Percentiles rank a stretch among this genome's conserved stretches.
Conservation (phyloP, 768 basidiomycete species). For the Bullera alba region DNA sequence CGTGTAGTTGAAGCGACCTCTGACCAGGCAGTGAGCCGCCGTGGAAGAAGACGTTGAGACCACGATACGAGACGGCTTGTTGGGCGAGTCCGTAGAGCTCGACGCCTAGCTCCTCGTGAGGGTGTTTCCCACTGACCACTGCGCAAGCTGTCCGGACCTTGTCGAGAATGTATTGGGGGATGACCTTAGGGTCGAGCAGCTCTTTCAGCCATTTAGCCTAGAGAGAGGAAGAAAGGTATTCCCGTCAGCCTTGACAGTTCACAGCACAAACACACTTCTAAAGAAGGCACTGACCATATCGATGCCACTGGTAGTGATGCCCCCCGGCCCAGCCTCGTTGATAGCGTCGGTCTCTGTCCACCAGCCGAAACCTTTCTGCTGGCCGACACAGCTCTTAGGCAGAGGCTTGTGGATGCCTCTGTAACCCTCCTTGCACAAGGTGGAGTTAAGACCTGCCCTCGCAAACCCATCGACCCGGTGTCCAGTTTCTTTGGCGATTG, state of each 20-base stretch:
- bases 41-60: constrained; percentile 21
- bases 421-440: constrained; percentile 5
- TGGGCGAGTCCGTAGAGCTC: constrained; percentile 35
- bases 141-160: constrained; percentile 3
- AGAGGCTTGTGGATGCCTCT: not conserved
- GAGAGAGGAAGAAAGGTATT: too few relatives aligned
- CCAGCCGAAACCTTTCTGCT: constrained; percentile 9
- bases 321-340: constrained; percentile 27
- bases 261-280: not conserved
- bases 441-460: constrained; percentile 6
- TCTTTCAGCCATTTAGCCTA: constrained; percentile 34
- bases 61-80: constrained; percentile 22
- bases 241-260: too few relatives aligned
- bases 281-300: constrained; percentile 31
- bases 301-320: constrained; percentile 17
- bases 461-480: constrained; percentile 16
- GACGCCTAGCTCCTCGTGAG: constrained; percentile 5
- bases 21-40: constrained; percentile 32
- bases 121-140: not conserved
- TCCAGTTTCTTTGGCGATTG: constrained; percentile 13
- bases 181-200: constrained; percentile 18
- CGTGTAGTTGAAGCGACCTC: constrained; percentile 13
- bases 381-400: constrained; percentile 7
- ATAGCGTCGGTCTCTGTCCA: constrained; percentile 13
- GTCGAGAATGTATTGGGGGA: constrained; percentile 15